Percentiles rank a stretch among this genome's conserved stretches.
These are phyloP conservation scores for Nevesoporus exiguus DNA, from an alignment of 768 basidiomycete genomes.

Conservation along the genomic window DNA sequence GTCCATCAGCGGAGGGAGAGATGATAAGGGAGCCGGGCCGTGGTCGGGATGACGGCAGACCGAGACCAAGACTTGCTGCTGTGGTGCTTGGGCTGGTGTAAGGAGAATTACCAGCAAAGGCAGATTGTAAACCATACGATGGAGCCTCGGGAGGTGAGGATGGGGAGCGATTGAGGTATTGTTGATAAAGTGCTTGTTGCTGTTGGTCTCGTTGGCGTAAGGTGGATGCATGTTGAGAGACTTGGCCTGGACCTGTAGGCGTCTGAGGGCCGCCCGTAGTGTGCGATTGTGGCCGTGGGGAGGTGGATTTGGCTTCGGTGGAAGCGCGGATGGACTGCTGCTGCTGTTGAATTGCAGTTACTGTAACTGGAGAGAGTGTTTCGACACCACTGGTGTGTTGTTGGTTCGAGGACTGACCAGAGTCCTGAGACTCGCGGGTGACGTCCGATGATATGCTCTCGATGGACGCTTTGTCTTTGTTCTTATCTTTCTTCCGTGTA, in stretches of 20 bases:
- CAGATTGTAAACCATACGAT: slow-evolving; percentile 73
- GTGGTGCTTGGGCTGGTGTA: slow-evolving; percentile 38
- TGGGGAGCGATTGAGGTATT: slow-evolving; percentile 86
- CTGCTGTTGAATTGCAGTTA: slow-evolving; percentile 54
- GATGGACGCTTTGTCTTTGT: slow-evolving; percentile 56
- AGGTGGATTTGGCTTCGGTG: slow-evolving; percentile 18
- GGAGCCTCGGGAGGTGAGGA: slow-evolving; percentile 73
- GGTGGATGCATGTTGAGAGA: slow-evolving; percentile 61
- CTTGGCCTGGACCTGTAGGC: slow-evolving; percentile 34
- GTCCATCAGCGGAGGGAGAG: slow-evolving; percentile 56
- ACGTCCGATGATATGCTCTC: slow-evolving; percentile 50
- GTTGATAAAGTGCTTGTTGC: slow-evolving; percentile 82
- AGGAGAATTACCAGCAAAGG: slow-evolving; percentile 50
- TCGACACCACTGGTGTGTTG: slow-evolving; percentile 28
- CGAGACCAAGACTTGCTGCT: slow-evolving; percentile 43
- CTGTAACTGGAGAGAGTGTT: slow-evolving; percentile 52
- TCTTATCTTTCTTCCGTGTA: slow-evolving; percentile 70
- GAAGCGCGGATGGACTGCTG: slow-evolving; percentile 36
- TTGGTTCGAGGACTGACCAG: slow-evolving; percentile 49
- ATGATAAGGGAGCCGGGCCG: slow-evolving; percentile 80
- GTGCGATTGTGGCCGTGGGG: slow-evolving; percentile 20
- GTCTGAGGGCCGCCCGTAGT: slow-evolving; percentile 29
- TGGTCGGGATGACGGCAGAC: slow-evolving; percentile 50
- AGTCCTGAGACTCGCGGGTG: slow-evolving; percentile 59
- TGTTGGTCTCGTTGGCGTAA: slow-evolving; percentile 86